These are phyloP conservation scores for Ophiostoma novo-ulmi DNA, from an alignment of 2,329 filamentous ascomycete genomes.

Conservation along the genomic window DNA sequence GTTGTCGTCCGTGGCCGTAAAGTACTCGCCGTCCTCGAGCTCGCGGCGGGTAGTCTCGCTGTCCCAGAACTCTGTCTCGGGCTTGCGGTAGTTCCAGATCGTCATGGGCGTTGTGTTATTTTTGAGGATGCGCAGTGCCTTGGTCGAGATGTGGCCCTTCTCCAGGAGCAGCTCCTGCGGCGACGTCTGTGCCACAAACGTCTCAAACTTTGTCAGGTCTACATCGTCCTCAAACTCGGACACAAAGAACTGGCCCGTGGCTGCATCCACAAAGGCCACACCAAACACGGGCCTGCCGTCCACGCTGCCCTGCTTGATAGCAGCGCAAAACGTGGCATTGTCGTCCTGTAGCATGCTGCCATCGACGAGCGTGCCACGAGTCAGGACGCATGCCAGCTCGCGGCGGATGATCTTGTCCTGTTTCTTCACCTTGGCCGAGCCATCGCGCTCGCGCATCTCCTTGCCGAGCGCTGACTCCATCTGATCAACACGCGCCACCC, in stretches of 20 bases:
- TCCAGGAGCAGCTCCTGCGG: constrained; percentile 87
- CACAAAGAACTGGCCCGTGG: constrained; percentile 92
- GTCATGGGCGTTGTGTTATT: constrained; percentile 91
- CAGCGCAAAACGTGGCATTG: constrained; percentile 92
- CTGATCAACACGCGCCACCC: constrained; percentile 93
- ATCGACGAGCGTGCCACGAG: constrained; percentile 87
- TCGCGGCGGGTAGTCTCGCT: constrained; percentile 77
- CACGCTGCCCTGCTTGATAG: constrained; percentile 74
- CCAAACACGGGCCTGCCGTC: constrained; percentile 78
- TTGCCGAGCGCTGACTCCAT: constrained; percentile 94
- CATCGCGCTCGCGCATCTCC: constrained; percentile 88
- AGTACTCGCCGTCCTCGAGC: constrained; percentile 75
- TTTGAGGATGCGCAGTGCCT: constrained; percentile 86
- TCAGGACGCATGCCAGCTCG: constrained; percentile 86
- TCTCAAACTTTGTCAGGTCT: constrained; percentile 95
- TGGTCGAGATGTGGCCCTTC: constrained; percentile 79
- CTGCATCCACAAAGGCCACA: constrained; percentile 89
- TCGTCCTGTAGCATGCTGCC: constrained; percentile 96
- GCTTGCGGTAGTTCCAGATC: constrained; percentile 90
- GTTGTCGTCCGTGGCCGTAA: constrained; percentile 50
- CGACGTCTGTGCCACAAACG: constrained; percentile 84
- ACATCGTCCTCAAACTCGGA: constrained; percentile 87
- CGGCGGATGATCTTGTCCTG: constrained; percentile 90
- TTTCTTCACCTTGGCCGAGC: constrained; percentile 60
- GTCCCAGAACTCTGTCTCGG: constrained; percentile 84